Base-by-base conservation (phyloP, 768 basidiomycete genomes). In the Agrocybe pediades region DNA sequence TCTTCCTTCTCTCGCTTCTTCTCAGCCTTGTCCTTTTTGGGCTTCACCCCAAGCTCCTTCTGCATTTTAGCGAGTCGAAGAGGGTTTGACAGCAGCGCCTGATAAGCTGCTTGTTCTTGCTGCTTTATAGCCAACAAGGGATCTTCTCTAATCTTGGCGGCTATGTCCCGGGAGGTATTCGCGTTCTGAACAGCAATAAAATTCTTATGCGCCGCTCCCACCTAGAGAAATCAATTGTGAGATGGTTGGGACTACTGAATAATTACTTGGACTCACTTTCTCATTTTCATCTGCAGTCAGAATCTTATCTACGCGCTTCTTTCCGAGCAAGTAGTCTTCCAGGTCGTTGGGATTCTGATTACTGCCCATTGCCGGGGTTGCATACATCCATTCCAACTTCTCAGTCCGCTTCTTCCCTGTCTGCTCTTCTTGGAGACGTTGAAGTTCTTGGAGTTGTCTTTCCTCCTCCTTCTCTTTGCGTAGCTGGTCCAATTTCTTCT, bases 381-480 rank as follows among this genome's bases (percentile, higher is more conserved):
- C 78, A 74, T 98, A 99, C 93, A 99, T 96, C 97, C 97, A 99
- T 68, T 99, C 97, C 45, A 99, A 70, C 67, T 94, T 94, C 72
- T 98, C 95, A 47, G 88, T 85, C 59, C 92, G 77, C 73, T 95
- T 97, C 78, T 89, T 94, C 27, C 96, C 96, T 9, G 96, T 98
- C 59, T 95, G 86, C 60, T 92, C 91, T 68, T 96, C 95, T 69
- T 98, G 96, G 52, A 99, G 72, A 47, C 95, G 83, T 68, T 98
- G 97, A 7, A 99, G 83, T 62, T 99, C 97, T 61, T 96, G 95
- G 1, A 99, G 72, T 67, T 98, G 96, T 6, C 97, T 82, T 68
- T 99, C 97, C 66, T 99, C 97, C 65, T 97, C 96, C 63, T 92
- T 91, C 73, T 99, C 97, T 70, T 98, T 98, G 55, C 94, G 86